Evolutionary conservation across 257 asterid species (phyloP).

Genomic region (Lycium barbarum): DNA sequence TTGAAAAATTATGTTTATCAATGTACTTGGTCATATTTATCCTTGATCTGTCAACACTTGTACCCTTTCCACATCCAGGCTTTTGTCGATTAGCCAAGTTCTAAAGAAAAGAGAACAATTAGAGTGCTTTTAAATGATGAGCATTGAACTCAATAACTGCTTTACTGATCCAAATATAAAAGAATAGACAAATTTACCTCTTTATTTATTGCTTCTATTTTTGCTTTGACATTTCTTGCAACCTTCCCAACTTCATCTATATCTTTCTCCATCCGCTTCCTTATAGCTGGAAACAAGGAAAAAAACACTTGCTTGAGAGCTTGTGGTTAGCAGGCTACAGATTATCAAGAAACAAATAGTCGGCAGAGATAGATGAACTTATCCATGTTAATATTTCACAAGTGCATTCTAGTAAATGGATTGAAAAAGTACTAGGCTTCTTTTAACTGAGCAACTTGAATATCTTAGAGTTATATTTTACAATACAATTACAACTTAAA

Average conservation of each 20-base stretch:
- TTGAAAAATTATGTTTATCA: background rate
- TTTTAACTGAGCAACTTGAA: background rate
- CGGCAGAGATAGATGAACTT: background rate
- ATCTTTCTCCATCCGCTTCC: constrained; percentile 92
- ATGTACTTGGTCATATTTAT: constrained; percentile 77
- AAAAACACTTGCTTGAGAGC: background rate
- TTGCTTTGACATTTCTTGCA: constrained; percentile 75
- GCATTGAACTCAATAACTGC: background rate
- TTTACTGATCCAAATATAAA: constrained; percentile 18
- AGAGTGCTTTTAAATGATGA: constrained; percentile 27
- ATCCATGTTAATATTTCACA: background rate
- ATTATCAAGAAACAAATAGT: background rate
- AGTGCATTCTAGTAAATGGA: background rate
- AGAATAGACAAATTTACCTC: constrained; percentile 54
- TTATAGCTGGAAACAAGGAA: constrained; percentile 59
- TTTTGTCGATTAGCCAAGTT: constrained; percentile 80
- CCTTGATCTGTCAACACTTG: constrained; percentile 90
- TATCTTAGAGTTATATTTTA: background rate
- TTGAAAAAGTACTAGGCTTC: background rate
- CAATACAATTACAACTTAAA: background rate
- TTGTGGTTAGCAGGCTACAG: background rate
- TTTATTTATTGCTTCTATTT: constrained; percentile 65
- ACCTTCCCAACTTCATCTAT: constrained; percentile 83
- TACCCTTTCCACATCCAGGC: constrained; percentile 87
- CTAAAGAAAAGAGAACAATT: constrained; percentile 41